These are phyloP conservation scores for Collybia mongolica DNA, from an alignment of 768 basidiomycete species.

Conservation along the genomic window DNA sequence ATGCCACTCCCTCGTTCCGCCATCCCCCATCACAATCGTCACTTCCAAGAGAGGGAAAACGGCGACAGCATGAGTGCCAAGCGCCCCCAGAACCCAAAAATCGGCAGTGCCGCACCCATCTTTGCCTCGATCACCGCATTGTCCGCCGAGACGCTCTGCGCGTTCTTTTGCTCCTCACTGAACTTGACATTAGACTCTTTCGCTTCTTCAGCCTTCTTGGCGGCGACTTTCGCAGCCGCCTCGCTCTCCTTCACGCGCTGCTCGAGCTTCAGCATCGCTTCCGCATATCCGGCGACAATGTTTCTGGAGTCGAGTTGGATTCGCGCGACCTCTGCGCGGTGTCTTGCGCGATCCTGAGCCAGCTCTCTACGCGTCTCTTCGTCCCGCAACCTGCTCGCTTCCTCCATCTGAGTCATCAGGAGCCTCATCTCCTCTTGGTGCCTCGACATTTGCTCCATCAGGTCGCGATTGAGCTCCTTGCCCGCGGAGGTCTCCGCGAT, in stretches of 20 bases:
- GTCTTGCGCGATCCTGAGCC: conserved; percentile 39
- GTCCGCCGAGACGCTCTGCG: conserved; percentile 19
- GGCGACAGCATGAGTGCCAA: conserved; percentile 32
- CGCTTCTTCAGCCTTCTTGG: conserved; percentile 7
- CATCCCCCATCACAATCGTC: background rate
- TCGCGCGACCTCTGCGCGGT: conserved; percentile 42
- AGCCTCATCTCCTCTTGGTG: conserved; percentile 47
- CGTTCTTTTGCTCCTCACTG: conserved; percentile 2
- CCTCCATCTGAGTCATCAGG: conserved; percentile 46
- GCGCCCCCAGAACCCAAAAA: conserved; percentile 32
- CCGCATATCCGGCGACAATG: conserved; percentile 36
- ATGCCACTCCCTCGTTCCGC: too few species aligned
- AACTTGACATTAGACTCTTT: background rate
- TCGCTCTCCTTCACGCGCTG: conserved; percentile 24
- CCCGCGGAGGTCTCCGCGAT: conserved; percentile 55
- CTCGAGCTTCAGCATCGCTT: conserved; percentile 32
- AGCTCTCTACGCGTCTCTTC: conserved; percentile 45
- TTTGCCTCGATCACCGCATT: conserved; percentile 31
- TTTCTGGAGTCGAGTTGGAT: conserved; percentile 37
- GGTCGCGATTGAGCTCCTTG: conserved; percentile 46
- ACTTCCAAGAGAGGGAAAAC: conserved; percentile 33
- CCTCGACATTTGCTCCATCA: conserved; percentile 43
- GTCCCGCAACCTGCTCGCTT: conserved; percentile 41
- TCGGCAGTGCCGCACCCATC: conserved; percentile 30
- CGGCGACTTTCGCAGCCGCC: conserved; percentile 9